phyloP scores from a whole-genome alignment of 352 stramenopile genomes.

The Phytophthora hybrid region DNA sequence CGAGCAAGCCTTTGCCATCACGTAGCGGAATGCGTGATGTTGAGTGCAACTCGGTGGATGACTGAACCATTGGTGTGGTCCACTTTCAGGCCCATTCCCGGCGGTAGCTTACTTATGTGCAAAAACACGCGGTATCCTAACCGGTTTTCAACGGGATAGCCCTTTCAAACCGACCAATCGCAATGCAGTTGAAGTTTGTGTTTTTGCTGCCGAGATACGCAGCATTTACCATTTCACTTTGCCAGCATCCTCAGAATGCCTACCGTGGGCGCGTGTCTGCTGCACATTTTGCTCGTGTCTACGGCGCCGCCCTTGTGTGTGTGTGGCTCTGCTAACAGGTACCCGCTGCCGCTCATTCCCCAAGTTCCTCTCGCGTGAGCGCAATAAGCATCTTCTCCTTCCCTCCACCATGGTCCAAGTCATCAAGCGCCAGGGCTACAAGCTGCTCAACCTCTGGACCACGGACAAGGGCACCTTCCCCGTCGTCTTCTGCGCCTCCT shows the following conservation, averaged over 20 bases:
- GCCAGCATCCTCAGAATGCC: neutral
- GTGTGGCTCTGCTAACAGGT: neutral
- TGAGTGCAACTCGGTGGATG: too few species aligned
- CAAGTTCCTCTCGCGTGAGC: neutral
- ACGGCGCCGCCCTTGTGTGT: too few species aligned
- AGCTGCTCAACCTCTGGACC: constrained; percentile 62
- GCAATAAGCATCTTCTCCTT: too few species aligned
- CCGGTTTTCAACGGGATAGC: neutral
- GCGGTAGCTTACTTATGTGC: neutral
- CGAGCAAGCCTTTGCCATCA: neutral
- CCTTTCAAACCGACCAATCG: neutral
- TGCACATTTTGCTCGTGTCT: too few species aligned
- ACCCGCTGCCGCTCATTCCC: neutral
- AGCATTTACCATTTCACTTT: neutral
- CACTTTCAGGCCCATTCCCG: neutral
- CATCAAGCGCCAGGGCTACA: constrained; percentile 37
- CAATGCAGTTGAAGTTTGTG: neutral
- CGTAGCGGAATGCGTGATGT: neutral
- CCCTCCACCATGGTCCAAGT: constrained; percentile 7
- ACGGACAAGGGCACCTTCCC: constrained; percentile 24
- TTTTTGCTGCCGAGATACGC: neutral
- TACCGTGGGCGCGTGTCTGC: too few species aligned
- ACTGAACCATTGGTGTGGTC: neutral
- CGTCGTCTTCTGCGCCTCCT: constrained; percentile 46
- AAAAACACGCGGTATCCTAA: neutral